Conservation (phyloP, 805 yeast species). For the Yamadazyma akitaensis region DNA sequence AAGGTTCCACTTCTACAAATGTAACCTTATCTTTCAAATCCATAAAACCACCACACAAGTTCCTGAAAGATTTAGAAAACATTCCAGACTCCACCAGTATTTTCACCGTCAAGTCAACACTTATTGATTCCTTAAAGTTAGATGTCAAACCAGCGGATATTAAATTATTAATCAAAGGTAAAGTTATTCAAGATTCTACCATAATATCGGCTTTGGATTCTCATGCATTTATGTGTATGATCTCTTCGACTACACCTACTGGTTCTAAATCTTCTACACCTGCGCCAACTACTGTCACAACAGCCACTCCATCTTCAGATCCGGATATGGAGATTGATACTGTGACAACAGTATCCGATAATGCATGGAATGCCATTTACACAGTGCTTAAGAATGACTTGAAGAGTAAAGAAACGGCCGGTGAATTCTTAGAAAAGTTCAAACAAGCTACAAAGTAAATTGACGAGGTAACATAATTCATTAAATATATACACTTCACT, state of each 20-base stretch:
- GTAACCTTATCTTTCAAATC: slow-evolving; percentile 51
- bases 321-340: slow-evolving; percentile 11
- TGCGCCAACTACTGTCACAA: neutral
- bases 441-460: neutral
- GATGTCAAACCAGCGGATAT: slow-evolving; percentile 37
- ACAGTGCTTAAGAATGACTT: slow-evolving; percentile 31
- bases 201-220: slow-evolving; percentile 24
- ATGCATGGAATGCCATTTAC: slow-evolving; percentile 45
- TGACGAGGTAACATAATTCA: slow-evolving; percentile 3
- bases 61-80: slow-evolving; percentile 30
- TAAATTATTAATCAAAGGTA: slow-evolving; percentile 57
- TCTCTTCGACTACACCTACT: slow-evolving; percentile 19
- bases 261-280: neutral
- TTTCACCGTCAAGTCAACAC: slow-evolving; percentile 35
- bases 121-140: slow-evolving; percentile 28
- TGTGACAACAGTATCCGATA: slow-evolving; percentile 6
- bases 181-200: slow-evolving; percentile 53
- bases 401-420: slow-evolving; percentile 23
- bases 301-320: neutral
- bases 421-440: slow-evolving; percentile 17
- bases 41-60: slow-evolving; percentile 66
- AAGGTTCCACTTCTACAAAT: neutral
- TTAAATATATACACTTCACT: neutral
- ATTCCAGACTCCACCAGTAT: slow-evolving; percentile 28
- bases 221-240: slow-evolving; percentile 43